Evolutionary conservation across 73 alveolate species (phyloP), one percentile per base, ranked within the genome.

Genomic region (Loxodes magnus): DNA sequence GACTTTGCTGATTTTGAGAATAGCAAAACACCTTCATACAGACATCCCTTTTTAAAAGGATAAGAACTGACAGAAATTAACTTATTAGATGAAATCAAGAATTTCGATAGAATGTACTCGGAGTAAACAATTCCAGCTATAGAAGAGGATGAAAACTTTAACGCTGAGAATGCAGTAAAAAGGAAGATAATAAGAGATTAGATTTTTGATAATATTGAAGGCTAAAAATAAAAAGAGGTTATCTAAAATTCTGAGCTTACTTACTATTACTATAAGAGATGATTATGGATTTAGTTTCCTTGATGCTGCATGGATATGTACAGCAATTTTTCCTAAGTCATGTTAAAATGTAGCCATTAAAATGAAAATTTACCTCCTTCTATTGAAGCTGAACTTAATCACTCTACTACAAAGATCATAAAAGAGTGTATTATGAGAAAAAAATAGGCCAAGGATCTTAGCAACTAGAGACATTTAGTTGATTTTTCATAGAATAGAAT

Each of bases 241-340:
- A 24, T 55, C 6, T 46, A 58, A 54, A 3, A 37, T 22, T 1
- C 42, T 46, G 43, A 57, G 43, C 7, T 67, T 39, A n/a, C n/a
- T n/a, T n/a, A n/a, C 49, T 67, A 67, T 56, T 67, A 67, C 60
- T 69, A 69, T 36, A 60, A 63, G 52, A 46, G 83, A 50, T 69
- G 83, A 69, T 27, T 69, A 0, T 69, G 83, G 83, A 63, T 69
- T 5, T 46, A 69, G 56, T 69, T 62, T 31, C 83, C 83, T 14
- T 69, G 83, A 76, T 62, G 75, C 59, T 39, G 71, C 3, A 49
- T 69, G n/a, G 84, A 71, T 34, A 64, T 63, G 4, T 39, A 71
- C 52, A 35, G 73, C 0, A 51, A 71, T 44, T 33, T 71, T 21
- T 42, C 70, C 19, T 46, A 71, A 34, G 64, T 71, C 12, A 51